Evolutionary conservation across 208 protist species (phyloP), one percentile per base, ranked within the genome.

Genomic region (Trypanosoma rangeli): DNA sequence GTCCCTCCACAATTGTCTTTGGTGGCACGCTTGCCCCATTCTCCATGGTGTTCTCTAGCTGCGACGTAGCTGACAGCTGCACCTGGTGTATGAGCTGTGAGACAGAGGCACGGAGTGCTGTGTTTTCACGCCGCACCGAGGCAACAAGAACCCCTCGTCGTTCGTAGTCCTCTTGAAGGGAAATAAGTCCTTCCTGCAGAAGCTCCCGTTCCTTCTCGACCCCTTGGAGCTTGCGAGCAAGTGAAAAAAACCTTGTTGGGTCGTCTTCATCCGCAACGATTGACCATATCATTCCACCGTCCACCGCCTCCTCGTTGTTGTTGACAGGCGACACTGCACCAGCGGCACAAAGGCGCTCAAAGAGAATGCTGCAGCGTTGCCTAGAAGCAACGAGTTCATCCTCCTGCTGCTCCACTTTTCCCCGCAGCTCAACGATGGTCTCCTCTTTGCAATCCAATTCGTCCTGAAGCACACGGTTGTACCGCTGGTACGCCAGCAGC

Each of bases 81-180:
- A 76, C 55, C 1, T 76, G 71, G 12, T 54, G 20, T 31, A 76
- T 50, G n/a, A 76, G 71, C 33, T 50, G 53, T 15, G 71, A 70
- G 18, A 76, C 64, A 4, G 64, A 65, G 10, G 49, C 44, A 15
- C 71, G 54, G 31, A 76, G 71, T 26, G 71, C 64, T n/a, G 60
- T 44, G 46, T 76, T 76, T 64, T 76, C 71, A 26, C 63, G 60
- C 24, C 50, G 64, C 9, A 70, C 0, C 16, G 64, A 54, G 8
- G 46, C 24, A 7, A 71, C 33, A 24, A 71, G 16, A 59, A 59
- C 10, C 29, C 58, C 64, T 1, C 64, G 71, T 22, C 64, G 53
- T 18, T 70, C 64, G 52, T 55, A 54, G 35, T 76, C 71, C 44
- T 70, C 64, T 37, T 71, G 71, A 5, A 76, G 64, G 18, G 50